Evolutionary conservation across 1,284 basidiomycete species (phyloP), one percentile per base, ranked within the genome.

Genomic region (Fereydounia khargensis): DNA sequence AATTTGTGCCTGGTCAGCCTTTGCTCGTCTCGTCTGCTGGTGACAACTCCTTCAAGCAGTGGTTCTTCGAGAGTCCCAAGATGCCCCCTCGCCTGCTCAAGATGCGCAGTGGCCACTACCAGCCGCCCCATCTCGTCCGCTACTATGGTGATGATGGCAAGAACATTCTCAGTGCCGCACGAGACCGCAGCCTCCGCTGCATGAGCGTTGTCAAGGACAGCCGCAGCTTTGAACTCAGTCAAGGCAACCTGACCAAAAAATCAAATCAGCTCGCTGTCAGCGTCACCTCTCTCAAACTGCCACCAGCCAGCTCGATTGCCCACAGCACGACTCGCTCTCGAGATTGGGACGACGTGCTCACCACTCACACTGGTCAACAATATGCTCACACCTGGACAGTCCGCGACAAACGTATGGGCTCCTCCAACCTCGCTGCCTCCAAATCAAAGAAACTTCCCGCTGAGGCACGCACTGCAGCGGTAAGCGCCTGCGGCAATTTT

Each of bases 111-210:
- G 95, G 95, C 18, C 95, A 99, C 70, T 86, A 88, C 63, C 82
- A 85, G 1, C 91, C 94, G 11, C 92, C 94, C 0, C 86, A 91
- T 69, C 80, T 92, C 19, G 90, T 98, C 37, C 83, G 92, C 37
- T 97, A 91, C 76, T 97, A 96, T 74, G 95, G 92, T 18, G 86
- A 89, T 18, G 92, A 98, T 68, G 95, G 95, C 5, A 97, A 97
- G 76, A 87, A 91, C 61, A 80, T 98, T 5, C 78, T 99, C 30
- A 60, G 60, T 2, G 67, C 68, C 6, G 68, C 64, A 6, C 68
- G 69, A 40, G 95, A 99, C 75, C 84, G 90, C 18, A 88, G 88
- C 56, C 77, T 99, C 42, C 81, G 95, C 32, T 89, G 85, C 73
- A 92, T 89, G 5, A 91, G 87, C 44, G 87, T 98, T 31, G 94